These are phyloP conservation scores for Nephelium lappaceum DNA, from an alignment of 345 rosid species.

Conservation along the genomic window DNA sequence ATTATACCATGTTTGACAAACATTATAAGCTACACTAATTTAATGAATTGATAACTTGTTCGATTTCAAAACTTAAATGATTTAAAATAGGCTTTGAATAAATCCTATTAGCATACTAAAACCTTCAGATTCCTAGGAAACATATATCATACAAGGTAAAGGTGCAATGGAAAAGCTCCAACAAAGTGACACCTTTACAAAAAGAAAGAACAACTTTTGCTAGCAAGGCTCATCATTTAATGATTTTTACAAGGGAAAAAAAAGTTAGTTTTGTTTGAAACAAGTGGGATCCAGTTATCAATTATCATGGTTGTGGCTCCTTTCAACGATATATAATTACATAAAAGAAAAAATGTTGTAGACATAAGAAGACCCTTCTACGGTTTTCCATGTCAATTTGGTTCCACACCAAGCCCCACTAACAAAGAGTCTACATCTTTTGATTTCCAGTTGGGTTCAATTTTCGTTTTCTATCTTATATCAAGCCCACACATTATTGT, in stretches of 20 bases:
- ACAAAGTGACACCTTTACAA: too few relatives aligned
- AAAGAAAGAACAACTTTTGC: too few relatives aligned
- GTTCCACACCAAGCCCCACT: not conserved
- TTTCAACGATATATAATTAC: not conserved
- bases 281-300: not conserved
- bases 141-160: too few relatives aligned
- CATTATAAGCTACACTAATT: too few relatives aligned
- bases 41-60: too few relatives aligned
- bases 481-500: not conserved
- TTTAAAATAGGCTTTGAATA: too few relatives aligned
- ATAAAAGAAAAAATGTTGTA: not conserved
- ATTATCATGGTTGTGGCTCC: not conserved
- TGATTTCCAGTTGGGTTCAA: not conserved
- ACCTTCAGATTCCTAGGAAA: too few relatives aligned
- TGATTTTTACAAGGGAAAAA: not conserved
- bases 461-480: not conserved
- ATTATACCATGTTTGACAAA: too few relatives aligned
- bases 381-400: not conserved
- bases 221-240: not conserved
- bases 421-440: not conserved
- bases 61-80: too few relatives aligned
- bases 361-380: not conserved
- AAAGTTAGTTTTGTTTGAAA: too few relatives aligned
- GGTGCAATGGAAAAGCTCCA: too few relatives aligned
- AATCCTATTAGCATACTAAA: too few relatives aligned